Evolutionary conservation across 2,329 filamentous ascomycete genomes (phyloP).

Genomic region (Ophiostoma tasmaniense): DNA sequence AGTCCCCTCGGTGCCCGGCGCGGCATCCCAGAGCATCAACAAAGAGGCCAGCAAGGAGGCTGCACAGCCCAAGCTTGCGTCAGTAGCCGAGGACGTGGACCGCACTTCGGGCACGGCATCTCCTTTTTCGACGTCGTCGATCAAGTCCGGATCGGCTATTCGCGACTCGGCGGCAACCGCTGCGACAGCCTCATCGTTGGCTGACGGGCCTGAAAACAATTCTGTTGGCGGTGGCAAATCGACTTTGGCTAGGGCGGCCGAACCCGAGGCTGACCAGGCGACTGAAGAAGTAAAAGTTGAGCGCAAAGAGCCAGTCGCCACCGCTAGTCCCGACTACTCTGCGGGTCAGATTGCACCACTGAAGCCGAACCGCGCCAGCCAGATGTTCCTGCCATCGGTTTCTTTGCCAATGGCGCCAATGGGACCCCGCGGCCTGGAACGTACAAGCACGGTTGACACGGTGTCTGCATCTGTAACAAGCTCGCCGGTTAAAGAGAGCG

Average conservation of each 20-base stretch:
- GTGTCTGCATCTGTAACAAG: slow-evolving; percentile 39
- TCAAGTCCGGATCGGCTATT: slow-evolving; percentile 3
- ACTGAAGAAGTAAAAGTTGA: not conserved
- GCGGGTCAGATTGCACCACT: slow-evolving; percentile 34
- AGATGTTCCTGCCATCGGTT: slow-evolving; percentile 26
- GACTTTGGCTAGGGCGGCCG: not conserved
- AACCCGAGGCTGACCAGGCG: not conserved
- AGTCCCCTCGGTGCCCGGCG: slow-evolving; percentile 21
- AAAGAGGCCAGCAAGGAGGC: not conserved
- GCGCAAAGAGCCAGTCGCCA: not conserved
- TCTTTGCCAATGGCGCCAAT: slow-evolving; percentile 4
- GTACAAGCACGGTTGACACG: slow-evolving; percentile 40
- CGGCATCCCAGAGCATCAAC: not conserved
- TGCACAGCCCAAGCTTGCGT: not conserved
- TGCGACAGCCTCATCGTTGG: slow-evolving; percentile 4
- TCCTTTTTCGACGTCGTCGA: slow-evolving; percentile 11
- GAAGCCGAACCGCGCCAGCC: slow-evolving; percentile 33
- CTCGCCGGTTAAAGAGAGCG: slow-evolving; percentile 57
- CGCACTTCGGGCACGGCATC: slow-evolving; percentile 9
- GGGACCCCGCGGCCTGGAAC: slow-evolving; percentile 28
- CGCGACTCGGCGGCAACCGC: slow-evolving; percentile 15
- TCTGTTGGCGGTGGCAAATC: not conserved
- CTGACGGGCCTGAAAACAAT: not conserved
- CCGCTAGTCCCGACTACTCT: not conserved
- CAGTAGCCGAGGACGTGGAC: slow-evolving; percentile 5